phyloP scores from a whole-genome alignment of 169 alveolate genomes.

The Plasmodium cynomolgi region DNA sequence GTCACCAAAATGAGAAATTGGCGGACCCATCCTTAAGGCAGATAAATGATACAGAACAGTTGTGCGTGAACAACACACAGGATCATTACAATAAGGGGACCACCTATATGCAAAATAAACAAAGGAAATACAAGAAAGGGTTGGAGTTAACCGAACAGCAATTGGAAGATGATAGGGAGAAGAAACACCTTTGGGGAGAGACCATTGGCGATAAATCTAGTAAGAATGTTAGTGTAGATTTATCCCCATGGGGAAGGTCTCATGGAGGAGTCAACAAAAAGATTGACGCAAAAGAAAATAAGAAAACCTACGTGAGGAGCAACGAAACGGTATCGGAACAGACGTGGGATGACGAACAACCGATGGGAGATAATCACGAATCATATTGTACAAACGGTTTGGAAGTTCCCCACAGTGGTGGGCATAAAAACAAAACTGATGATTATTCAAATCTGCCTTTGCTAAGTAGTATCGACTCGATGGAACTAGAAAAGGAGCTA shows the following conservation, averaged over 20 bases:
- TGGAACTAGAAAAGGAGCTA: conserved; percentile 34
- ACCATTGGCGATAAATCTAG: neutral
- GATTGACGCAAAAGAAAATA: neutral
- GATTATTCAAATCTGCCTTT: neutral
- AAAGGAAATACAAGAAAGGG: conserved; percentile 14
- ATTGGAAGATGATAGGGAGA: neutral
- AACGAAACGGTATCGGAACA: neutral
- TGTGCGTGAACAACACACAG: neutral
- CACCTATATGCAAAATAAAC: conserved; percentile 19
- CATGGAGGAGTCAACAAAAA: neutral
- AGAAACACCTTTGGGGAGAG: neutral
- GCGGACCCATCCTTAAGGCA: neutral
- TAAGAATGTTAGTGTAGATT: neutral
- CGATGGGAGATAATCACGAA: neutral
- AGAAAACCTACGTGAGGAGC: neutral
- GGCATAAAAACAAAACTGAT: neutral
- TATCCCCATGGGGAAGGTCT: neutral
- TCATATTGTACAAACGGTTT: neutral
- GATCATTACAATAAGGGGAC: neutral
- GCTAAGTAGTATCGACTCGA: neutral
- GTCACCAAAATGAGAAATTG: neutral
- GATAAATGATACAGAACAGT: neutral
- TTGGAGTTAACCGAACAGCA: neutral
- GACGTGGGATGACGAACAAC: neutral
- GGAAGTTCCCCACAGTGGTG: neutral